Evolutionary conservation across 2,329 filamentous ascomycete species (phyloP).

Genomic region (Trichothecium sympodiale): DNA sequence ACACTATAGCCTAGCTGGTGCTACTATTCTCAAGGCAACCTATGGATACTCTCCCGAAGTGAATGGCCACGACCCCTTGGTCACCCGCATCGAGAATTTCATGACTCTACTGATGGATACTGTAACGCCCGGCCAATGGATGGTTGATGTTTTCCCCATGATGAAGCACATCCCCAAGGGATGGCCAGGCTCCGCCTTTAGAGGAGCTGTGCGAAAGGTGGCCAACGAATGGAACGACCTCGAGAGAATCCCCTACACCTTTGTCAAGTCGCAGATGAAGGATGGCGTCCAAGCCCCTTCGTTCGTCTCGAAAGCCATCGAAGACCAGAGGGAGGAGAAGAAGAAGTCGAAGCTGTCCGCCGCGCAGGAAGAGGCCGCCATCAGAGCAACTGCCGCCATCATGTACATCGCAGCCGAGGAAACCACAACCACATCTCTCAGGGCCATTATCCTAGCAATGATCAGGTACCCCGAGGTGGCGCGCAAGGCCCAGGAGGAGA

Average conservation of each 20-base stretch:
- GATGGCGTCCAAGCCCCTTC: conserved; percentile 4
- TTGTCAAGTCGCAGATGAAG: conserved; percentile 9
- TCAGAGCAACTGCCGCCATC: conserved; percentile 7
- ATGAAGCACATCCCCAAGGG: conserved; percentile 10
- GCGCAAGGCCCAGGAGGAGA: conserved; percentile 13
- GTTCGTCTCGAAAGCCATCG: conserved; percentile 6
- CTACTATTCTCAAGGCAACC: conserved; percentile 10
- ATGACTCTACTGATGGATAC: conserved; percentile 11
- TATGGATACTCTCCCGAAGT: conserved; percentile 13
- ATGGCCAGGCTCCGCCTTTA: conserved; percentile 11
- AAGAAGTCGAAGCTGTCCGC: background rate
- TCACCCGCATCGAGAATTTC: conserved; percentile 10
- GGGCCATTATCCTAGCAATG: conserved; percentile 13
- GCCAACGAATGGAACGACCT: conserved; percentile 10
- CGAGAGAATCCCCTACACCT: conserved; percentile 9
- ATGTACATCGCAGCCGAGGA: conserved; percentile 11
- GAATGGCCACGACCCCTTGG: conserved; percentile 9
- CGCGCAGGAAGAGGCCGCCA: conserved; percentile 4
- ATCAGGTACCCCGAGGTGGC: conserved; percentile 12
- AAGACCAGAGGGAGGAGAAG: background rate
- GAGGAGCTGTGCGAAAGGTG: conserved; percentile 4
- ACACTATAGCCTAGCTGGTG: conserved; percentile 11
- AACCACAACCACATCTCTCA: conserved; percentile 6
- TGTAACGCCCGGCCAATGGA: conserved; percentile 9
- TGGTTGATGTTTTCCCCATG: conserved; percentile 13